These are phyloP conservation scores for Eucalyptus marginata DNA, from an alignment of 345 rosid genomes.

Conservation along the genomic window DNA sequence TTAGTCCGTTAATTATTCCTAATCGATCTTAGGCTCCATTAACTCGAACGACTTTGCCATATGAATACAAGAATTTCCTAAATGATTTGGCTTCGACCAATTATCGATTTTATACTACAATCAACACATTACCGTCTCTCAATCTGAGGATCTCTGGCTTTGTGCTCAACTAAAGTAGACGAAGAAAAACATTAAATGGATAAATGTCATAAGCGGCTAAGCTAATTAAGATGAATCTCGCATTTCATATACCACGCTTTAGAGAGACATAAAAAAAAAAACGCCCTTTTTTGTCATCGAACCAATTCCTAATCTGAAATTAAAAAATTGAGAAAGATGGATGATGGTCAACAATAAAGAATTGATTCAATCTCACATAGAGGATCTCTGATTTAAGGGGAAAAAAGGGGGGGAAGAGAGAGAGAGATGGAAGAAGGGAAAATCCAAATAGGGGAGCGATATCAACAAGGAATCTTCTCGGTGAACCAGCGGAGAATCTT, in stretches of 20 bases:
- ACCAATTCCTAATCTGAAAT: not conserved
- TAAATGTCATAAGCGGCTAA: no score
- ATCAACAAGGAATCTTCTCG: not conserved
- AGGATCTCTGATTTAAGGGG: not conserved
- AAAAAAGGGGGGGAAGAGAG: not conserved
- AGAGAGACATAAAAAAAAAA: not conserved
- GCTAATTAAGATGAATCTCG: not conserved
- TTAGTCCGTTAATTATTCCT: not conserved
- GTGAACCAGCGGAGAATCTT: slow-evolving; percentile 5
- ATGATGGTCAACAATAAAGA: not conserved
- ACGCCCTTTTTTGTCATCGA: not conserved
- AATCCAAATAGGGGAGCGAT: not conserved
- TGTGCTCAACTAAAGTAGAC: no score
- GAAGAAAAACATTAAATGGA: no score
- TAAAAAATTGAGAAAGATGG: not conserved
- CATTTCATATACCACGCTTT: not conserved
- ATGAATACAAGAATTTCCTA: not conserved
- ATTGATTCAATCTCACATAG: not conserved
- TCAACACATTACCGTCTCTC: not conserved
- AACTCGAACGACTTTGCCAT: not conserved
- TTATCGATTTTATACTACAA: not conserved
- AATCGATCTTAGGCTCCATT: not conserved
- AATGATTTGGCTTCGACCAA: not conserved
- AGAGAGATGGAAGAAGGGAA: not conserved
- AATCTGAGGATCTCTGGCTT: not conserved